Conservation (phyloP, 1,284 basidiomycete genomes). For the Fomitopsis betulina region DNA sequence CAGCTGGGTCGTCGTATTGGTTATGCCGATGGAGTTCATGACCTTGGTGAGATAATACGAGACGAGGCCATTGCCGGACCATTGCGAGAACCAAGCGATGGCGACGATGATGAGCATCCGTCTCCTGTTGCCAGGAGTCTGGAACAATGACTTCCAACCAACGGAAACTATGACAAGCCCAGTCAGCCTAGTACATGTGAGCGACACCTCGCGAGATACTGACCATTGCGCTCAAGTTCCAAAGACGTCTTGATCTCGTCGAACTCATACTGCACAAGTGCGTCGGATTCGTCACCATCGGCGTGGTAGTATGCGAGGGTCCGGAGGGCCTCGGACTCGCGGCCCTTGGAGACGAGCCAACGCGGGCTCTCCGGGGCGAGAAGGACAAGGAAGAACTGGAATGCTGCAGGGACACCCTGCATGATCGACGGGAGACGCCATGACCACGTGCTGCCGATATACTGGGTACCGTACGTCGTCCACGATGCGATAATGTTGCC, state of each 20-base stretch:
- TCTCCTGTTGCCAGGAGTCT: too few species aligned
- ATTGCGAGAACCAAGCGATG: too few species aligned
- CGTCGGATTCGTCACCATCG: conserved; percentile 58
- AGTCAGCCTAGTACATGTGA: not conserved
- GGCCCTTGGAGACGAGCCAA: conserved; percentile 59
- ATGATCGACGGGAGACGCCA: conserved; percentile 67
- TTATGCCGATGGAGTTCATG: too few species aligned
- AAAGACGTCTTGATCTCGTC: conserved; percentile 74
- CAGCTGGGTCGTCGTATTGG: too few species aligned
- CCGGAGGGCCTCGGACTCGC: conserved; percentile 49
- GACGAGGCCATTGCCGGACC: too few species aligned
- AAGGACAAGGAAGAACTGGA: conserved; percentile 53
- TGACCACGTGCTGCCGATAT: conserved; percentile 55
- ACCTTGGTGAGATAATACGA: too few species aligned
- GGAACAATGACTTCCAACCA: conserved; percentile 41
- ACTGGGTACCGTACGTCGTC: conserved; percentile 67
- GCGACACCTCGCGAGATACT: not conserved
- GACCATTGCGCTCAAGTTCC: conserved; percentile 49
- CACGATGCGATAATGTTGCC: conserved; percentile 49
- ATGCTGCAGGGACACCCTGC: conserved; percentile 52
- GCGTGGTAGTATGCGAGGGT: conserved; percentile 68
- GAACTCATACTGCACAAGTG: conserved; percentile 68
- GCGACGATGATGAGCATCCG: too few species aligned
- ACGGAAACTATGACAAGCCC: conserved; percentile 18
- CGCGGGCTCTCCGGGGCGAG: conserved; percentile 65